These are phyloP conservation scores for Tilletia horrida DNA, from an alignment of 1,284 basidiomycete species.

Conservation along the genomic window DNA sequence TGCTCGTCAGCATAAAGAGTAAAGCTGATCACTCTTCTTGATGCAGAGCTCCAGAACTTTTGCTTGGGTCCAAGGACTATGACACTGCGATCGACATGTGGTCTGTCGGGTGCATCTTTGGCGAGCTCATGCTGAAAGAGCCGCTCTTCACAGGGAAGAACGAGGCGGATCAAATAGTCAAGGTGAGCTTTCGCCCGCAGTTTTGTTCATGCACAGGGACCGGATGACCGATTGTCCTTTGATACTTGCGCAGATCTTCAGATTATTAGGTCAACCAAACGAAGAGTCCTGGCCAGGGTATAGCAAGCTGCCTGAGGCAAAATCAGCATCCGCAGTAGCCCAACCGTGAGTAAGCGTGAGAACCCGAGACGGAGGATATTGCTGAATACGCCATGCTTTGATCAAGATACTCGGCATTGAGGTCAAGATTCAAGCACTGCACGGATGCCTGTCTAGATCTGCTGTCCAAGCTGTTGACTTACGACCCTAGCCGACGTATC, in stretches of 20 bases:
- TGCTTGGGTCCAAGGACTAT: slow-evolving; percentile 37
- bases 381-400: background rate
- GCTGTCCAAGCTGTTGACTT: slow-evolving; percentile 75
- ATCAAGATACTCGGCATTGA: slow-evolving; percentile 4
- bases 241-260: slow-evolving; percentile 65
- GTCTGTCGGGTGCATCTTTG: slow-evolving; percentile 99
- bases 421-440: slow-evolving; percentile 65
- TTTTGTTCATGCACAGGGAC: no score
- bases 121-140: slow-evolving; percentile 86
- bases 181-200: slow-evolving; percentile 59
- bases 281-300: slow-evolving; percentile 82
- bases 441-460: slow-evolving; percentile 74
- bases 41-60: slow-evolving; percentile 35
- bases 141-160: slow-evolving; percentile 93
- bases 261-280: slow-evolving; percentile 83
- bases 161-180: slow-evolving; percentile 84
- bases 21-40: background rate
- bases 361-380: no score
- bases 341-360: background rate
- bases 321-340: slow-evolving; percentile 57
- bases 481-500: slow-evolving; percentile 81
- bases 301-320: slow-evolving; percentile 71
- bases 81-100: slow-evolving; percentile 57
- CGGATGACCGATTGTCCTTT: background rate
- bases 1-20: no score